phyloP scores from a whole-genome alignment of 352 stramenopile species.

The Phytophthora sp. region DNA sequence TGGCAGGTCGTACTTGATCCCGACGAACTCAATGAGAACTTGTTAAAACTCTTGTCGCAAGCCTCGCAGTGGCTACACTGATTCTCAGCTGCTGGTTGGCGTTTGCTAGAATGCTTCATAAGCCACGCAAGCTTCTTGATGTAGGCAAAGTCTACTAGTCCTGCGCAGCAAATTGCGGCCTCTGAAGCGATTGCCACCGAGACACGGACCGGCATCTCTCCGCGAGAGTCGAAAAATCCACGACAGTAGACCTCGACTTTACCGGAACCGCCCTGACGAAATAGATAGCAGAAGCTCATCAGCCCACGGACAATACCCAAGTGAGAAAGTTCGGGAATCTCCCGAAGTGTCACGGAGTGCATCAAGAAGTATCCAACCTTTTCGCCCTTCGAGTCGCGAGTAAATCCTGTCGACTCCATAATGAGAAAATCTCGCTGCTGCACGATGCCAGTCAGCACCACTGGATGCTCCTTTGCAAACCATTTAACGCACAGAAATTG shows the following conservation, averaged over 20 bases:
- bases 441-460: slow-evolving; percentile 43
- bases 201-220: slow-evolving; percentile 51
- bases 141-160: slow-evolving; percentile 56
- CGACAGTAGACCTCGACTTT: slow-evolving; percentile 50
- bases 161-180: slow-evolving; percentile 41
- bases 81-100: neutral
- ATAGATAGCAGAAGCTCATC: slow-evolving; percentile 60
- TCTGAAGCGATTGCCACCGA: slow-evolving; percentile 48
- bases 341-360: slow-evolving; percentile 51
- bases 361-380: slow-evolving; percentile 49
- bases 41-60: slow-evolving; percentile 22
- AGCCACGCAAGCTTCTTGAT: slow-evolving; percentile 70
- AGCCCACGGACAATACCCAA: slow-evolving; percentile 49
- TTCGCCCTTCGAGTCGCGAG: slow-evolving; percentile 35
- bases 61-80: slow-evolving; percentile 32
- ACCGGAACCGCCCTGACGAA: slow-evolving; percentile 31
- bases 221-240: slow-evolving; percentile 57
- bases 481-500: slow-evolving; percentile 62
- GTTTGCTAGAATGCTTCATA: slow-evolving; percentile 34
- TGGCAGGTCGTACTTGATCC: slow-evolving; percentile 34
- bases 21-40: slow-evolving; percentile 15
- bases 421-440: slow-evolving; percentile 59
- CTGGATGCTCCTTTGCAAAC: slow-evolving; percentile 57
- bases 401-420: slow-evolving; percentile 43
- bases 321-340: slow-evolving; percentile 43